Base-by-base conservation (phyloP, 345 rosid genomes). In the Kernera saxatilis region DNA sequence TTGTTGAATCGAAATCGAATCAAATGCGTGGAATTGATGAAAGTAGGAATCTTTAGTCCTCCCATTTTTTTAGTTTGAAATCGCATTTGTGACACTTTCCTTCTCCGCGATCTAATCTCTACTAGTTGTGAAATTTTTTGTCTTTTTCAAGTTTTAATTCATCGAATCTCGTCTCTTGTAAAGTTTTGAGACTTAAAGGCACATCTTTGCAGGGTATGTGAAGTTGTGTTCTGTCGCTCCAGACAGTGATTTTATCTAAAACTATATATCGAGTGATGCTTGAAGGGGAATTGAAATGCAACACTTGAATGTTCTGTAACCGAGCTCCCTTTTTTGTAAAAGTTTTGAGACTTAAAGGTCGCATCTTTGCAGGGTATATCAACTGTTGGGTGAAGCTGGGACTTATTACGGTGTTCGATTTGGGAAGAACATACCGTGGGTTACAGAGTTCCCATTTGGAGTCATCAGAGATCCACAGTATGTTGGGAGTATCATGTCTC, bases 391-490 rank as follows among this genome's bases (percentile, higher is more conserved):
- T 77, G 96, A 94, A 83, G 69, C 95, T 1, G 97, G 97, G 49
- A 88, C 91, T 21, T 94, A 91, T 71, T 94, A 93, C 48, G 96
- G 97, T 15, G 86, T 94, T 11, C 81, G 95, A 17, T 89, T 91
- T 25, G 99, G 97, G 33, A 86, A 86, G 87, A 83, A 19, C 69
- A 72, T 89, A 63, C 91, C 92, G 0, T 91, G 99, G 97, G 97
- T 86, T 30, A 88, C 86, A 22, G 88, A 83, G 70, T 94, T 94
- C 45, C 97, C 99, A 33, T 91, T 94, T 58, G 99, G 96, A 27
- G 84, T 61, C 61, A 88, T 91, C n/a, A 83, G 75, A 63, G 99
- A 94, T 83, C 99, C 97, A 27, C 97, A 89, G 46, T 91, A 88
- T 66, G 84, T 88, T 48, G 97, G 97, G 35, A 94, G 99, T 84